A percentile compares a stretch with the other conserved stretches of the same genome.
phyloP scores from a whole-genome alignment of 495 filamentous ascomycete genomes.

The Penicillium simplicissimum region DNA sequence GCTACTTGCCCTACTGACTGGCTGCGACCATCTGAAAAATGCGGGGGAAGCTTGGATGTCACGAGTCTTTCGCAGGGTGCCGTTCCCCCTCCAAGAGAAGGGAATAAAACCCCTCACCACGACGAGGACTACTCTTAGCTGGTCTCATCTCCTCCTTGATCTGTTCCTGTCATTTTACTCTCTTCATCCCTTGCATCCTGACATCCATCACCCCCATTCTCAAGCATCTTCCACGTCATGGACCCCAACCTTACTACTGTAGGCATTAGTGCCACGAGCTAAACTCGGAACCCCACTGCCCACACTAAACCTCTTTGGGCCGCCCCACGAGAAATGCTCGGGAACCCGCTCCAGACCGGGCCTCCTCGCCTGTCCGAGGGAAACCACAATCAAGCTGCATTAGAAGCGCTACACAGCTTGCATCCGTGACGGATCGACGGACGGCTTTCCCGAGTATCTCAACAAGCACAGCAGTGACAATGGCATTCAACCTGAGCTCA shows the following conservation, averaged over 20 bases:
- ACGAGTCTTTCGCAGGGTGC: neutral
- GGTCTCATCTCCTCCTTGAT: neutral
- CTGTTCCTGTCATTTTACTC: neutral
- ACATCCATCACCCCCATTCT: neutral
- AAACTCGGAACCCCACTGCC: slow-evolving; percentile 25
- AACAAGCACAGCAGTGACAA: neutral
- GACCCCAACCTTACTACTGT: neutral
- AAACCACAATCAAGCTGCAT: neutral
- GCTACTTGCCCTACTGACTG: neutral
- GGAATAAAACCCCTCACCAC: neutral
- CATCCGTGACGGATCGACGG: neutral
- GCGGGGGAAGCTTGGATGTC: slow-evolving; percentile 22
- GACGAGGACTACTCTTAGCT: neutral
- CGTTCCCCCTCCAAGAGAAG: neutral
- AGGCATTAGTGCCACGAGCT: slow-evolving; percentile 26
- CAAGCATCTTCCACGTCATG: slow-evolving; percentile 7
- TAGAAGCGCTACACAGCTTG: neutral
- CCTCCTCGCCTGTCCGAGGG: slow-evolving; percentile 12
- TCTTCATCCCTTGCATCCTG: slow-evolving; percentile 1
- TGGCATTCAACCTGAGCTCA: neutral
- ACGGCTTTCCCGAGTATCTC: neutral
- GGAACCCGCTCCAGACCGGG: slow-evolving; percentile 11
- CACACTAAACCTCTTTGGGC: slow-evolving; percentile 17
- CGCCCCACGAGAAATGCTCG: slow-evolving; percentile 31
- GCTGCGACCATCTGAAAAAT: slow-evolving; percentile 6